Evolutionary conservation across 164 flowering plant species (phyloP).

Genomic region (Vitis rotundifolia): DNA sequence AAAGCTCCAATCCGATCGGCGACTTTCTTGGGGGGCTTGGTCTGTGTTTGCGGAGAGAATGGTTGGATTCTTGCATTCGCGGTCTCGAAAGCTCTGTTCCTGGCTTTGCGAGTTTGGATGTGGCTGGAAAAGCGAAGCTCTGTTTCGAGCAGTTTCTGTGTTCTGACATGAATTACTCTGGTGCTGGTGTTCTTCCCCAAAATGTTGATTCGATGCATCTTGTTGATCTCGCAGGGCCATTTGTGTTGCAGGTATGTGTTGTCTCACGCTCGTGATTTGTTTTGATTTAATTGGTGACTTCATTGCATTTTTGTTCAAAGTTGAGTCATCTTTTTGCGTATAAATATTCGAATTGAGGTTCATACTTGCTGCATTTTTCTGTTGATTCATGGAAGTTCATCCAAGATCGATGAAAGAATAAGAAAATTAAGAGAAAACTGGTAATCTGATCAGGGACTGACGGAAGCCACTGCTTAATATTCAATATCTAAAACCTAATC

Average conservation of each 20-base stretch:
- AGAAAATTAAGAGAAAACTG: neutral
- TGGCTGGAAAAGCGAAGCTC: conserved; percentile 58
- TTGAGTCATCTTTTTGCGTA: neutral
- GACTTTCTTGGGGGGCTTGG: conserved; percentile 49
- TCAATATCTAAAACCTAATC: neutral
- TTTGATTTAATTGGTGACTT: neutral
- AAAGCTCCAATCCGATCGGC: conserved; percentile 27
- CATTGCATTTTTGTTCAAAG: conserved; percentile 3
- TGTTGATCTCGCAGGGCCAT: conserved; percentile 81
- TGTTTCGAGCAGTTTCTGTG: conserved; percentile 68
- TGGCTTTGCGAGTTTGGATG: conserved; percentile 46
- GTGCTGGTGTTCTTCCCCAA: conserved; percentile 69
- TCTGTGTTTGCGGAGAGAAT: conserved; percentile 52
- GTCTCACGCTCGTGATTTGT: neutral
- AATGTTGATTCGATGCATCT: conserved; percentile 65
- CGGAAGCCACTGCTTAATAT: neutral
- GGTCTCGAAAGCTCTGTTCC: conserved; percentile 38
- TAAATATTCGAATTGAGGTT: too few species aligned
- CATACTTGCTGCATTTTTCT: too few species aligned
- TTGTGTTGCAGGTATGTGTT: conserved; percentile 70
- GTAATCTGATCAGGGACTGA: neutral
- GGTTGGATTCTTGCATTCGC: conserved; percentile 62
- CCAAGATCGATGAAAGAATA: neutral
- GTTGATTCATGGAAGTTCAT: too few species aligned
- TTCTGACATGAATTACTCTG: conserved; percentile 77